Percentiles rank a stretch among this genome's conserved stretches.
phyloP scores from a whole-genome alignment of 2,329 filamentous ascomycete species.

The Macrophomina pseudophaseolina region DNA sequence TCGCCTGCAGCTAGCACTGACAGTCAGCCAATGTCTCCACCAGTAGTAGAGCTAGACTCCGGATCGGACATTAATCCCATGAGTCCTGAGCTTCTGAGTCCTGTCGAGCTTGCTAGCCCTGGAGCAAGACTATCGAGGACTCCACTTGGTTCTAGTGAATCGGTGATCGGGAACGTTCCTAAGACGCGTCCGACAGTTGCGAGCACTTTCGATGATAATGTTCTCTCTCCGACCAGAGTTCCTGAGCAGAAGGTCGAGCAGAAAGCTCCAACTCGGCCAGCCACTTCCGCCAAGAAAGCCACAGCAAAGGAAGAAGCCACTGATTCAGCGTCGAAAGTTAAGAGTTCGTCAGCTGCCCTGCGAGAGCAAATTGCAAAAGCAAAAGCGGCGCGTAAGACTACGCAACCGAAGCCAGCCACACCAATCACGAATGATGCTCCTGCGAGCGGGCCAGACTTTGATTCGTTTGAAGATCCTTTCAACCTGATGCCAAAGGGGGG shows the following conservation, averaged over 20 bases:
- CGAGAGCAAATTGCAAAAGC: conserved; percentile 93
- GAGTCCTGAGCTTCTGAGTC: conserved; percentile 32
- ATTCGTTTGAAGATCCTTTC: conserved; percentile 72
- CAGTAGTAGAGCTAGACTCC: not conserved
- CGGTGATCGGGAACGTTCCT: conserved; percentile 37
- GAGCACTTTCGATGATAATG: conserved; percentile 40
- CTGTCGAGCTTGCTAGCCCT: conserved; percentile 29
- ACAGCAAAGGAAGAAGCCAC: conserved; percentile 40
- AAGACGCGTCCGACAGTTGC: conserved; percentile 39
- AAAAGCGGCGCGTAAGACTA: conserved; percentile 70
- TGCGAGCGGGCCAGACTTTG: conserved; percentile 51
- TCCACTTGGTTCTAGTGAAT: conserved; percentile 43
- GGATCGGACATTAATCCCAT: conserved; percentile 35
- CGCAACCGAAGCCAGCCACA: conserved; percentile 24
- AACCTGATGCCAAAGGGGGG: conserved; percentile 67
- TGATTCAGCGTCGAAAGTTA: conserved; percentile 44
- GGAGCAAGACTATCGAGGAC: conserved; percentile 32
- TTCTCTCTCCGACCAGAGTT: not conserved
- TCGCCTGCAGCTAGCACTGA: conserved; percentile 28
- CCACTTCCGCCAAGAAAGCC: conserved; percentile 26
- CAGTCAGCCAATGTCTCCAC: conserved; percentile 14
- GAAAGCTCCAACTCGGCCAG: not conserved
- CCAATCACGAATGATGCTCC: conserved; percentile 25
- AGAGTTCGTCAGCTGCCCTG: conserved; percentile 78
- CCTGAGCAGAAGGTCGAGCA: not conserved